phyloP scores from a whole-genome alignment of 768 basidiomycete species.

The Pisolithus microcarpus region DNA sequence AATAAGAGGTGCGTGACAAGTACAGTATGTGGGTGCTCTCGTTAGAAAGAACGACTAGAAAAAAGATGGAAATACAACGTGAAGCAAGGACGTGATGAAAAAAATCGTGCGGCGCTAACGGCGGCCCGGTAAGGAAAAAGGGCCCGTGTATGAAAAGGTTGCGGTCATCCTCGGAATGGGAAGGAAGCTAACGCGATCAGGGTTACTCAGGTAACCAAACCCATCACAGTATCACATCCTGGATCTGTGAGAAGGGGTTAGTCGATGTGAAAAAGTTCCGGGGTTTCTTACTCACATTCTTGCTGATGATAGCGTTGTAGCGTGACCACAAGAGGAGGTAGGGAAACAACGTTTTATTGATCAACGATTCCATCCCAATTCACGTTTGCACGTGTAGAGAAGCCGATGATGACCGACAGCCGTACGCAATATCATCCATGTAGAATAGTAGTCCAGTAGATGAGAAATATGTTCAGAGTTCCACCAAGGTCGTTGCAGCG shows the following conservation, averaged over 20 bases:
- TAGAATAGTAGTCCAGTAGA: background rate
- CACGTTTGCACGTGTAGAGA: slow-evolving; percentile 23
- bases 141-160: background rate
- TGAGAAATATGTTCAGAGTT: background rate
- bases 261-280: slow-evolving; percentile 1
- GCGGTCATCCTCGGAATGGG: background rate
- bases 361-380: slow-evolving; percentile 18
- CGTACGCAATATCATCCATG: background rate
- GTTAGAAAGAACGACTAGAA: no score
- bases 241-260: slow-evolving; percentile 33
- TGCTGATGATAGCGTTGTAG: slow-evolving; percentile 57
- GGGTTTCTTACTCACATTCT: slow-evolving; percentile 47
- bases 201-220: no score
- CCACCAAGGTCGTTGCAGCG: background rate
- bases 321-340: background rate
- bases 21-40: no score
- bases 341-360: slow-evolving; percentile 2
- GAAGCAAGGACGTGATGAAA: background rate
- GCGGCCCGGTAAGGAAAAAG: background rate
- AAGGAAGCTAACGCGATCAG: background rate
- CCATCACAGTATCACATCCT: slow-evolving; percentile 43
- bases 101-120: background rate
- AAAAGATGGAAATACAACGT: background rate
- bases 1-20: no score
- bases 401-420: slow-evolving; percentile 1